phyloP scores from a whole-genome alignment of 495 filamentous ascomycete genomes.

The Tetracladium marchalianum region DNA sequence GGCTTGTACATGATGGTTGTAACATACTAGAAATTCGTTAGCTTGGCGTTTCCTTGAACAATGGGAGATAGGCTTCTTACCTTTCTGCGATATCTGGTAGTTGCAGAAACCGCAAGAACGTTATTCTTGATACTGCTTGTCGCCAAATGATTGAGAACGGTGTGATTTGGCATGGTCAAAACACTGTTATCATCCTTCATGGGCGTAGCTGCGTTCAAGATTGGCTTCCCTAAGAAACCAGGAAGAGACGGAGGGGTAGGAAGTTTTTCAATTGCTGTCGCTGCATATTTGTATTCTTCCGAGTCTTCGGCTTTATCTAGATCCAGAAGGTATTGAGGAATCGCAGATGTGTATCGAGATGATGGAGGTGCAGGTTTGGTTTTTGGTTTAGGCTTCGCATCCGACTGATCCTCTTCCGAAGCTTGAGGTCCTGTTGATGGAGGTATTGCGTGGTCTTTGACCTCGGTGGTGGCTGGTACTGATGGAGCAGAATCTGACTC shows the following conservation, averaged over 20 bases:
- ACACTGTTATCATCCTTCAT: slow-evolving; percentile 98
- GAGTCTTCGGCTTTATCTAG: slow-evolving; percentile 75
- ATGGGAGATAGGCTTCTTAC: slow-evolving; percentile 34
- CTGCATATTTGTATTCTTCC: slow-evolving; percentile 55
- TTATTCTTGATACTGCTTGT: slow-evolving; percentile 97
- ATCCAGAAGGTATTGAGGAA: slow-evolving; percentile 80
- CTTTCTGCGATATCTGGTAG: slow-evolving; percentile 93
- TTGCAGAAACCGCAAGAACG: slow-evolving; percentile 92
- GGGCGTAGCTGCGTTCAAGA: slow-evolving; percentile 77
- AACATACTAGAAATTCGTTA: slow-evolving; percentile 59
- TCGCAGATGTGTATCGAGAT: slow-evolving; percentile 46
- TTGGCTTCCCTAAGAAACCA: slow-evolving; percentile 87
- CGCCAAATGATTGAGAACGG: slow-evolving; percentile 92
- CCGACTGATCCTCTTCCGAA: slow-evolving; percentile 16
- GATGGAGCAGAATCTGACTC: slow-evolving; percentile 13
- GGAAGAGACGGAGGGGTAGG: slow-evolving; percentile 78
- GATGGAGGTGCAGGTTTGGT: slow-evolving; percentile 32
- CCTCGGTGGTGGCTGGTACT: background rate
- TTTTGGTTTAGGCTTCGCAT: slow-evolving; percentile 26
- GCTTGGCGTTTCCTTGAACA: background rate
- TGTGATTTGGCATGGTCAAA: slow-evolving; percentile 90
- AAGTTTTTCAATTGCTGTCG: slow-evolving; percentile 59
- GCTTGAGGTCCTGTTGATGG: slow-evolving; percentile 1
- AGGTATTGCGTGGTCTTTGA: background rate
- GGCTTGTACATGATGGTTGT: slow-evolving; percentile 98